Percentiles rank a stretch among this genome's conserved stretches.
Conservation (phyloP, 805 yeast species). For the Starmerella roubikii region DNA sequence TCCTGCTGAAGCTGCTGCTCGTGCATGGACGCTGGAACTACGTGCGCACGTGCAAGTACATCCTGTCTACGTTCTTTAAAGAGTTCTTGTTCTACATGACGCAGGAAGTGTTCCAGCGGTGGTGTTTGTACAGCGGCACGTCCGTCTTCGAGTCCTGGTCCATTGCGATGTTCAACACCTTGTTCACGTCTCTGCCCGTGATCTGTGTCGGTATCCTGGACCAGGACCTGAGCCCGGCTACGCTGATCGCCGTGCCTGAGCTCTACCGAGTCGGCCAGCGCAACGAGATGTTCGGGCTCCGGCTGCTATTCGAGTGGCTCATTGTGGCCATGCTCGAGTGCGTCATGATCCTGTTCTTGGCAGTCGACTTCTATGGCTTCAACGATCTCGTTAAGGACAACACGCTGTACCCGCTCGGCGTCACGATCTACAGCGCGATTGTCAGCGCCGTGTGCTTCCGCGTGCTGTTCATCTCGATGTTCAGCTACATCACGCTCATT, state of each 20-base stretch:
- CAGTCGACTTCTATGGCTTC: slow-evolving; percentile 59
- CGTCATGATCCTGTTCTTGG: slow-evolving; percentile 51
- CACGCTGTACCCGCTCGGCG: slow-evolving; percentile 71
- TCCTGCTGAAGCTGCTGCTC: slow-evolving; percentile 60
- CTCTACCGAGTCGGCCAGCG: slow-evolving; percentile 64
- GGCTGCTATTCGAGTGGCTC: slow-evolving; percentile 66
- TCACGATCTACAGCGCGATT: slow-evolving; percentile 56
- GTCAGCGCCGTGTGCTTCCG: slow-evolving; percentile 64
- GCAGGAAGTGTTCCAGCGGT: slow-evolving; percentile 75
- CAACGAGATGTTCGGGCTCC: slow-evolving; percentile 59
- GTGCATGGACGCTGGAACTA: slow-evolving; percentile 97
- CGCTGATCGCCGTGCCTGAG: slow-evolving; percentile 84
- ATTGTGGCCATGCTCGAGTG: slow-evolving; percentile 60
- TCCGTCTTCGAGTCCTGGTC: slow-evolving; percentile 94
- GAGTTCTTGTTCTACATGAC: slow-evolving; percentile 81
- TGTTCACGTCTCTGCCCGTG: slow-evolving; percentile 87
- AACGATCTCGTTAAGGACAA: slow-evolving; percentile 49
- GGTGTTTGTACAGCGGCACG: slow-evolving; percentile 81
- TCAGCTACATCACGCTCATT: slow-evolving; percentile 46
- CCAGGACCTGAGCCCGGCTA: slow-evolving; percentile 76
- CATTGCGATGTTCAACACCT: slow-evolving; percentile 88
- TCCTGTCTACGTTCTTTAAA: slow-evolving; percentile 86
- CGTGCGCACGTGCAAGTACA: slow-evolving; percentile 79
- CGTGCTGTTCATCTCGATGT: slow-evolving; percentile 66
- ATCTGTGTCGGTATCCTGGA: slow-evolving; percentile 91